Evolutionary conservation across 2,329 filamentous ascomycete species (phyloP).

Genomic region (Hirsutella thompsonii): DNA sequence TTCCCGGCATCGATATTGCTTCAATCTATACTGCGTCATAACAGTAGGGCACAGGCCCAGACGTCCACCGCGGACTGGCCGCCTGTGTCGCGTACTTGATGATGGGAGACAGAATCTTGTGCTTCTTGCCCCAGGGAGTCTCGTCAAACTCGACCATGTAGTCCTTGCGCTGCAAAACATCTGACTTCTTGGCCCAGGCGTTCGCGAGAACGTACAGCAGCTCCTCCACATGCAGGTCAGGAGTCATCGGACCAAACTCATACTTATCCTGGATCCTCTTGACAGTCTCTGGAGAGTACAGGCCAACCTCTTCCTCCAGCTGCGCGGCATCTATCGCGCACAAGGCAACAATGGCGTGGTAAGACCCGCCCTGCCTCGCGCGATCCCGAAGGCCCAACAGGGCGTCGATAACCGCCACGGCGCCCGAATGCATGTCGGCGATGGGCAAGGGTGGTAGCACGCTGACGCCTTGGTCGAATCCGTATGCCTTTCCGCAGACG

Average conservation of each 20-base stretch:
- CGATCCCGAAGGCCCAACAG: slow-evolving; percentile 19
- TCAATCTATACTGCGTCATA: too few species aligned
- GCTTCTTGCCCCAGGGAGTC: not conserved
- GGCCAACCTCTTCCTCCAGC: slow-evolving; percentile 15
- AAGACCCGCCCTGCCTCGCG: slow-evolving; percentile 16
- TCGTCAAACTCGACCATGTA: not conserved
- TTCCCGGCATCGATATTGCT: too few species aligned
- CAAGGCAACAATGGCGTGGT: slow-evolving; percentile 16
- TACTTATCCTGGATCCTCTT: slow-evolving; percentile 3
- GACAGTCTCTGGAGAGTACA: slow-evolving; percentile 12
- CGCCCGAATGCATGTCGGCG: slow-evolving; percentile 21
- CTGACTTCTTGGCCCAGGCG: not conserved
- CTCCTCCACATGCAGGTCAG: not conserved
- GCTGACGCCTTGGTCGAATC: slow-evolving; percentile 12
- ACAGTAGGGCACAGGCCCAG: not conserved
- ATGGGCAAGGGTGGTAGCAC: slow-evolving; percentile 11
- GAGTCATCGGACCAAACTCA: slow-evolving; percentile 1
- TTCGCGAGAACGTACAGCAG: not conserved
- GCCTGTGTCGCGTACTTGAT: not conserved
- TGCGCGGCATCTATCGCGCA: slow-evolving; percentile 14
- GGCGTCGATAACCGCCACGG: slow-evolving; percentile 16
- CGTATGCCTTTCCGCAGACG: slow-evolving; percentile 15
- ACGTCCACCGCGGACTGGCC: not conserved
- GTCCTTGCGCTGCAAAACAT: not conserved
- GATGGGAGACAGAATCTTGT: not conserved